phyloP scores from a whole-genome alignment of 1,284 basidiomycete species.

The Boletus coffeatus region DNA sequence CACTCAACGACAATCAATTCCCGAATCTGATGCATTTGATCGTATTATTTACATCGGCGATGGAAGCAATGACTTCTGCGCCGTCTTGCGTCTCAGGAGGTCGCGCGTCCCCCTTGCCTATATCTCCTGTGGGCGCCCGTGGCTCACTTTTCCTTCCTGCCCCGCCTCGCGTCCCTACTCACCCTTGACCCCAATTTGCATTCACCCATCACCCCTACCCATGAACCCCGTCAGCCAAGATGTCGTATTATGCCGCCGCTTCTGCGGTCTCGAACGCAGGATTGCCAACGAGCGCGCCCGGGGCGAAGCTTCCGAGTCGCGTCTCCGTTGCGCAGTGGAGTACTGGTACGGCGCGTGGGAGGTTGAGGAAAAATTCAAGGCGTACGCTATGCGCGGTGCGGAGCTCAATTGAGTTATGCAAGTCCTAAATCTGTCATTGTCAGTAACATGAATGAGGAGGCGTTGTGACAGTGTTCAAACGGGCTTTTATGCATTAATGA shows the following conservation, averaged over 20 bases:
- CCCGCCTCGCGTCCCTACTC: not conserved
- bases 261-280: constrained; percentile 71
- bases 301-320: constrained; percentile 40
- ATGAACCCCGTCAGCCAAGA: constrained; percentile 53
- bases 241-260: constrained; percentile 68
- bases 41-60: constrained; percentile 91
- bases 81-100: constrained; percentile 74
- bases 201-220: not conserved
- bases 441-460: not conserved
- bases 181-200: not conserved
- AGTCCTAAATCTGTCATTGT: not conserved
- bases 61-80: constrained; percentile 95
- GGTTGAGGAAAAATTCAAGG: constrained; percentile 33
- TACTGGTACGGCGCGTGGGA: constrained; percentile 95
- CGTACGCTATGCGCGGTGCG: not conserved
- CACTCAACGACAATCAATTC: constrained; percentile 14
- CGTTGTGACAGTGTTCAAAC: not conserved
- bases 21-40: constrained; percentile 53
- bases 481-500: too few species aligned
- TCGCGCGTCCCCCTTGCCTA: constrained; percentile 5
- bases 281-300: constrained; percentile 52
- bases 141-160: not conserved
- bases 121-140: not conserved
- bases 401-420: not conserved
- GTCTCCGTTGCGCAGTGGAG: constrained; percentile 66